Evolutionary conservation across 306 rosid species (phyloP).

Genomic region (Malus domestica): ASM211411v1 NC_041802.1:9506001-9506500

Average conservation of each 20-base stretch:
- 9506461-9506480: not conserved
- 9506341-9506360: not conserved
- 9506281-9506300: not conserved
- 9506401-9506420: not conserved
- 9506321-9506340: not conserved
- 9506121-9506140: not conserved
- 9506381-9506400: not conserved
- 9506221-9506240: not conserved
- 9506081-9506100: not conserved
- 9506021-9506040: constrained; percentile 84
- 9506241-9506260: not conserved
- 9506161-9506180: not conserved
- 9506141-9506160: not conserved
- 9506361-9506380: not conserved
- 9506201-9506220: not conserved
- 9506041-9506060: constrained; percentile 9
- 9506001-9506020: constrained; percentile 85
- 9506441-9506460: not conserved
- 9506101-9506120: not conserved
- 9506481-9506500: not conserved
- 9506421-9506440: not conserved
- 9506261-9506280: not conserved
- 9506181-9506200: not conserved
- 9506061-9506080: not conserved
- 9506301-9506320: not conserved